Evolutionary conservation across 805 yeast genomes (phyloP).

Genomic region (Saccharomycopsis microspora): DNA sequence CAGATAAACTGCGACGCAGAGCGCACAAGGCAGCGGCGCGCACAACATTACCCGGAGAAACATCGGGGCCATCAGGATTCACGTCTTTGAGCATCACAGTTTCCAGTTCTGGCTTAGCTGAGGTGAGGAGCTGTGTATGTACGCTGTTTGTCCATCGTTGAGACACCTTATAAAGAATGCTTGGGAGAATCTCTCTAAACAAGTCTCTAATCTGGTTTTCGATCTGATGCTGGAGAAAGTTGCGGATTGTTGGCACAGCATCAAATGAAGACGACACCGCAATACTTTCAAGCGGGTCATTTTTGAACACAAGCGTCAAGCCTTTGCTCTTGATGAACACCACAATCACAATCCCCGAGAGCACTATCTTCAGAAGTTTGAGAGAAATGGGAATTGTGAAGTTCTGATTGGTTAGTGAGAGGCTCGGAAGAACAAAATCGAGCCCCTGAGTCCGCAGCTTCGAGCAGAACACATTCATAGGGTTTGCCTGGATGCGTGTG

Average conservation of each 20-base stretch:
- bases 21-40: constrained; percentile 57
- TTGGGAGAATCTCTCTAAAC: constrained; percentile 76
- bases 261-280: constrained; percentile 83
- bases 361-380: constrained; percentile 56
- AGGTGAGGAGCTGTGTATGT: constrained; percentile 18
- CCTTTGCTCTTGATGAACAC: constrained; percentile 79
- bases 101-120: constrained; percentile 20
- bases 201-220: constrained; percentile 70
- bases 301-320: constrained; percentile 74
- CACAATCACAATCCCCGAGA: constrained; percentile 74
- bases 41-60: constrained; percentile 56
- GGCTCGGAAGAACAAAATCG: constrained; percentile 53
- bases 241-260: constrained; percentile 72
- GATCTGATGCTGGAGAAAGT: constrained; percentile 70
- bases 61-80: constrained; percentile 47
- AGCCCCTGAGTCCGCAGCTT: constrained; percentile 28
- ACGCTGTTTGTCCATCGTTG: constrained; percentile 42
- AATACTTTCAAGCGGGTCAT: constrained; percentile 79
- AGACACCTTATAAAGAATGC: constrained; percentile 64
- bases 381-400: constrained; percentile 73
- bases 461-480: constrained; percentile 50
- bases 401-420: constrained; percentile 52
- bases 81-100: constrained; percentile 37
- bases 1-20: constrained; percentile 71
- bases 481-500: constrained; percentile 78